These are phyloP conservation scores for Termitomyces sp. DNA, from an alignment of 768 basidiomycete genomes.

Conservation along the genomic window DNA sequence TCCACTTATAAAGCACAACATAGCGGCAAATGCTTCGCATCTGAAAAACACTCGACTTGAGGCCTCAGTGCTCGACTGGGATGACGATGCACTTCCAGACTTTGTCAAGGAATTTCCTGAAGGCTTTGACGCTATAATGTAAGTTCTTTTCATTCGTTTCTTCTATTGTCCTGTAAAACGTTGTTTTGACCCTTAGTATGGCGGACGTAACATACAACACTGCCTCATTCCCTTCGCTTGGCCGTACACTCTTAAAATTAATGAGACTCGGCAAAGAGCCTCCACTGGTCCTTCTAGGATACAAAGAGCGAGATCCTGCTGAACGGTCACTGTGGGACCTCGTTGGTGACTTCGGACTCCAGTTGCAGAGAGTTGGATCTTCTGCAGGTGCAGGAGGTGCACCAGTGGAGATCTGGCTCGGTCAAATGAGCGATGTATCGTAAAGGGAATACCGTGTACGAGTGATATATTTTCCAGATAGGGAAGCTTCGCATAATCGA, in stretches of 20 bases:
- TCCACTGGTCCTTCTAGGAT: conserved; percentile 62
- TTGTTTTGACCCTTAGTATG: conserved; percentile 48
- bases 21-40: conserved; percentile 36
- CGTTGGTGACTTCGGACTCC: conserved; percentile 43
- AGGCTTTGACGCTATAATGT: conserved; percentile 55
- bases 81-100: conserved; percentile 47
- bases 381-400: conserved; percentile 54
- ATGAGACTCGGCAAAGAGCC: conserved; percentile 26
- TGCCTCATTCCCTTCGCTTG: conserved; percentile 70
- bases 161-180: background rate
- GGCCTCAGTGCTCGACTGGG: conserved; percentile 68
- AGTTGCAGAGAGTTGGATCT: conserved; percentile 49
- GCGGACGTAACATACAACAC: conserved; percentile 94
- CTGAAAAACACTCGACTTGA: conserved; percentile 26
- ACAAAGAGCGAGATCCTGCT: conserved; percentile 77
- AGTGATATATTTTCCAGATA: background rate
- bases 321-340: conserved; percentile 75
- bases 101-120: conserved; percentile 27
- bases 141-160: conserved; percentile 3
- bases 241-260: conserved; percentile 58
- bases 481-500: background rate
- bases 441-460: background rate
- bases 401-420: conserved; percentile 71
- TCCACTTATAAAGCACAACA: conserved; percentile 70
- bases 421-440: conserved; percentile 9